Evolutionary conservation across 2,329 filamentous ascomycete species (phyloP), one percentile per base, ranked within the genome.

Genomic region (Sporothrix humicola): DNA sequence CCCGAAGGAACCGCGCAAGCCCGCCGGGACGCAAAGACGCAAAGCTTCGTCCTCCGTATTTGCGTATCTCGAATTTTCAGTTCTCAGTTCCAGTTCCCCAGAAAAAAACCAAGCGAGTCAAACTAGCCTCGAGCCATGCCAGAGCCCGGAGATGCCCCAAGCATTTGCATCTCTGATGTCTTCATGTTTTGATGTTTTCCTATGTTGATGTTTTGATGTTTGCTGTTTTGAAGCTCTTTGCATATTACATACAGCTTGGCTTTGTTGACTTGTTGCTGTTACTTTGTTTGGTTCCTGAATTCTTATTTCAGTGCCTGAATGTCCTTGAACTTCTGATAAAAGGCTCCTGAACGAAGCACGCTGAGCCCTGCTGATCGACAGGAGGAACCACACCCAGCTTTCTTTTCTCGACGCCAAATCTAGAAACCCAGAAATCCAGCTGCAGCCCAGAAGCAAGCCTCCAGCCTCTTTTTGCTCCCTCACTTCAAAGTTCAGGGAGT

Each of bases 321-420:
- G 48, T 13, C 48, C 48, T 50, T 15, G 13, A 20, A 48, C 23
- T 12, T 15, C 15, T 52, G 3, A 52, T 20, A 46, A 59, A 46
- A 23, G 10, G 37, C 52, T 12, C 42, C 52, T 56, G 23, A n/a
- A 15, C 46, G 31, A 31, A 20, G 42, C 42, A 12, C 68, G 54
- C n/a, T 37, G 54, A 61, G 69, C 42, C 52, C 20, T 71, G 54
- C 20, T 61, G 69, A 71, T 71, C 69, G 44, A 58, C 69, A 71
- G 54, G 52, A 59, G 50, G 54, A 59, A 66, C 42, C 12, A 37
- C 63, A 50, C 23, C 4, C 31, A 5, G 31, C 31, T 37, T 37
- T 37, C 31, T 37, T 37, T 37, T 37, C 31, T 37, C 31, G 7
- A 37, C 31, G 31, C 31, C 31, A 37, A 37, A 37, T 37, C 31